Conservation (phyloP, 306 rosid species). For the Dalbergia oliveri region DNA sequence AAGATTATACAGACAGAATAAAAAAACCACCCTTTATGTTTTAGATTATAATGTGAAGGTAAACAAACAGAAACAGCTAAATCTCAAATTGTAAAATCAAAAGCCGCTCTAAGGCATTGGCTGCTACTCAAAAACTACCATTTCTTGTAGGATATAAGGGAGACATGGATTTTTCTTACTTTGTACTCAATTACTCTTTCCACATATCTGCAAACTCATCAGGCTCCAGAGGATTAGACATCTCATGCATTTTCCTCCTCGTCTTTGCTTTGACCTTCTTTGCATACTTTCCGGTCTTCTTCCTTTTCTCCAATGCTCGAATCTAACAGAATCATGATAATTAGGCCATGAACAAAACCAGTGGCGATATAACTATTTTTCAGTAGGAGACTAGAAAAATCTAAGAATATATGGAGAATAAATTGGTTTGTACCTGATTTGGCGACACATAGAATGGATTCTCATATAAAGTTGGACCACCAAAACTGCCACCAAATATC, state of each 20-base stretch:
- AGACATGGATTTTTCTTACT: conserved; percentile 29
- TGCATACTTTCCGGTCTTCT: conserved; percentile 81
- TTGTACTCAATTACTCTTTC: conserved; percentile 60
- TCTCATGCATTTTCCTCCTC: conserved; percentile 95
- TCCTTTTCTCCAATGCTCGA: conserved; percentile 83
- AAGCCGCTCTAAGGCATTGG: no score
- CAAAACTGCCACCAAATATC: conserved; percentile 96
- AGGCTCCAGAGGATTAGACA: conserved; percentile 81
- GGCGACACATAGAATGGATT: conserved; percentile 93
- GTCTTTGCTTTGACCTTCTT: conserved; percentile 99
- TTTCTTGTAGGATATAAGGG: conserved; percentile 38
- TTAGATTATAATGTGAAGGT: conserved; percentile 13
- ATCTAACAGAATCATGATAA: conserved; percentile 57
- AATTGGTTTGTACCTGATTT: conserved; percentile 67
- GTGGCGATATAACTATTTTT: not conserved
- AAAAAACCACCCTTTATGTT: not conserved
- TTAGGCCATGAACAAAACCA: conserved; percentile 8
- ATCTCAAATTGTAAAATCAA: not conserved
- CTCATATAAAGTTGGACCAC: conserved; percentile 92
- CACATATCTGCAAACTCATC: conserved; percentile 98
- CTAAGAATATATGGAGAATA: no score
- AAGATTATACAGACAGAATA: conserved; percentile 16
- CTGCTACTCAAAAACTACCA: conserved; percentile 41
- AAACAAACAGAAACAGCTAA: conserved; percentile 32
- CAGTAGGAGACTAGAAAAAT: not conserved